A percentile compares a stretch with the other conserved stretches of the same genome.
These are phyloP conservation scores for Arachis hypogaea DNA, from an alignment of 306 rosid species.

Conservation along the genomic window DNA sequence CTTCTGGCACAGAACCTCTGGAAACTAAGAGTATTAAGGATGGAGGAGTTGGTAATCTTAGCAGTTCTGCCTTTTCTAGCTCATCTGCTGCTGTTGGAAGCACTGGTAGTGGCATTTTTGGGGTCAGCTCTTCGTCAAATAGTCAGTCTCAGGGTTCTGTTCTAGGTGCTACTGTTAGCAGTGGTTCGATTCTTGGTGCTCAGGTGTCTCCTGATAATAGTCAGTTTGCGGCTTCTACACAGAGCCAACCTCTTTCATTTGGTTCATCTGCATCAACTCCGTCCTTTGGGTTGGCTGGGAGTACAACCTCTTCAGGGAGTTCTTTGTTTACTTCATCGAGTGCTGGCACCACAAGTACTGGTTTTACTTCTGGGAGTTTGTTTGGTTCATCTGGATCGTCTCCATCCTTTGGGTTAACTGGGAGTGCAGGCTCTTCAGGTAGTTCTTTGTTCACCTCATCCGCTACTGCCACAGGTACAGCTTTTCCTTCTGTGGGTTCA, in stretches of 20 bases:
- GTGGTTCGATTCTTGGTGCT: conserved; percentile 44
- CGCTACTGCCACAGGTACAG: conserved; percentile 45
- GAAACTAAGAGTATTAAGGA: conserved; percentile 55
- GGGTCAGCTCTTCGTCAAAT: conserved; percentile 56
- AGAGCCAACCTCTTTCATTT: conserved; percentile 51
- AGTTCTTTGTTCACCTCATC: conserved; percentile 54
- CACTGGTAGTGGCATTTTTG: conserved; percentile 52
- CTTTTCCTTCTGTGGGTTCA: conserved; percentile 60
- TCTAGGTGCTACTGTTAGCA: conserved; percentile 35
- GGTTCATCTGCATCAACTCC: conserved; percentile 58
- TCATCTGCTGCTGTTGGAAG: conserved; percentile 49
- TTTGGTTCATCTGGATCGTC: conserved; percentile 60
- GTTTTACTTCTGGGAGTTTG: conserved; percentile 59
- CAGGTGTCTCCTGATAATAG: conserved; percentile 50
- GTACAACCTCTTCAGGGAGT: conserved; percentile 54
- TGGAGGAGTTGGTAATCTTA: conserved; percentile 45
- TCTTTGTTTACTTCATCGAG: conserved; percentile 55
- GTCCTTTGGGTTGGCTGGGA: conserved; percentile 53
- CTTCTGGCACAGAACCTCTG: conserved; percentile 39
- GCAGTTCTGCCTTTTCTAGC: conserved; percentile 47
- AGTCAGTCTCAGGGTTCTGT: conserved; percentile 49
- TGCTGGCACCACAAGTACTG: conserved; percentile 43
- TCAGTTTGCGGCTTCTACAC: conserved; percentile 53
- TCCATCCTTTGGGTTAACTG: conserved; percentile 53
- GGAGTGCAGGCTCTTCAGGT: conserved; percentile 49